Evolutionary conservation across 495 filamentous ascomycete genomes (phyloP), one percentile per base, ranked within the genome.

Genomic region (Podospora anserina): DNA sequence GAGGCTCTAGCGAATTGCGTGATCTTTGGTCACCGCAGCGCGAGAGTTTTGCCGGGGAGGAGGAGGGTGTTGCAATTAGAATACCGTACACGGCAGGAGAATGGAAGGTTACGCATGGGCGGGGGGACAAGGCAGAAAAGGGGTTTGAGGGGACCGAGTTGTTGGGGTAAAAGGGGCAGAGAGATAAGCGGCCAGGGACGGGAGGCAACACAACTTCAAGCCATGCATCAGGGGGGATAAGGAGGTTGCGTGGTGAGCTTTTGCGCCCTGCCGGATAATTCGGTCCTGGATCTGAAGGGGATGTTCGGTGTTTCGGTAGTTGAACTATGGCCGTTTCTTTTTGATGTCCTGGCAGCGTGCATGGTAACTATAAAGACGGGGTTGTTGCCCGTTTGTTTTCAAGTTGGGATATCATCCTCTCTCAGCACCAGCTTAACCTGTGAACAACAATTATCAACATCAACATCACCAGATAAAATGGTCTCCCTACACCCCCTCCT

Each of bases 401-500:
- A 49, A 2, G 2, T 49, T 3, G 13, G 15, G 15, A 18, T 3
- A 49, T 49, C 39, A 49, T 16, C 39, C 39, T 11, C 39, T 49
- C 15, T 9, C 39, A 0, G 13, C 56, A 20, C 56, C 19, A n/a
- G 13, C 18, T 18, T 23, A 59, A 58, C 18, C 56, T 13, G 9
- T 2, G 56, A 58, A 6, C 13, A 20, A 58, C n/a, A 58, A 18
- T 4, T 13, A 56, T 58, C 23, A 20, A 58, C 23, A 20, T 19
- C 39, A 68, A 30, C 4, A 61, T 9, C n/a, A 67, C n/a, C 20
- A 68, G 62, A 16, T 28, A 75, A 28, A 49, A 79, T 79, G 76
- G 70, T 72, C 53, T 84, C 83, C 28, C 77, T 89, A 53, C 86
- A 89, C 78, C 86, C 87, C 66, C 76, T 85, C 56, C 72, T 89